Evolutionary conservation across 257 asterid genomes (phyloP).

Genomic region (Solanum commersonii): DNA sequence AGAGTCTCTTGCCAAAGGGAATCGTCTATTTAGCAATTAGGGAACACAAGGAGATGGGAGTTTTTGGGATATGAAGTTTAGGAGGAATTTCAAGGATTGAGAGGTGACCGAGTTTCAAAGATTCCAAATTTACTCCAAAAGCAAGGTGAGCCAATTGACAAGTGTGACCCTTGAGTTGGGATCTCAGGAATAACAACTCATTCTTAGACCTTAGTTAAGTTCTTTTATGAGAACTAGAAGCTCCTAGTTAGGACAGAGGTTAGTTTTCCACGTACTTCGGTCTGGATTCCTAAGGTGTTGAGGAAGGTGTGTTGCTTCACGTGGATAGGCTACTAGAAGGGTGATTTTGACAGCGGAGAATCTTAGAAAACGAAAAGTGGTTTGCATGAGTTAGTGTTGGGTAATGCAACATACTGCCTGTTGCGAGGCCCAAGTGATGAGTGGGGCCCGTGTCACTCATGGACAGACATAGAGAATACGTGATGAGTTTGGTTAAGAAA

Average conservation of each 20-base stretch:
- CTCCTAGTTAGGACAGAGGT: not conserved
- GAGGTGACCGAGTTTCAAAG: not conserved
- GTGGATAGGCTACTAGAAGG: not conserved
- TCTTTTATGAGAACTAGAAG: not conserved
- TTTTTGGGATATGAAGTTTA: not conserved
- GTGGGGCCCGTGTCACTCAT: not conserved
- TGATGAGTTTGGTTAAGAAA: not conserved
- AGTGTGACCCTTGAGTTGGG: not conserved
- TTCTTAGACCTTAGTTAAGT: not conserved
- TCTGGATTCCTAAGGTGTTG: not conserved
- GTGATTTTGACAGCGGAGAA: not conserved
- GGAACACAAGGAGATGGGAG: not conserved
- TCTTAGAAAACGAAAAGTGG: not conserved
- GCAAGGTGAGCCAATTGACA: not conserved
- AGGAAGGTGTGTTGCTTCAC: not conserved
- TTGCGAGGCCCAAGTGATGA: not conserved
- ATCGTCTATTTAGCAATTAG: not conserved
- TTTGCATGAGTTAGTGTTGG: not conserved
- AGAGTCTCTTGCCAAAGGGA: not conserved
- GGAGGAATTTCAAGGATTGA: not conserved
- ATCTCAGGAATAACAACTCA: not conserved
- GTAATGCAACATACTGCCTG: not conserved
- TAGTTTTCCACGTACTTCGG: not conserved
- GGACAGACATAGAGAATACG: not conserved
- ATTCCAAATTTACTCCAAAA: not conserved